Conservation (phyloP, 2,329 filamentous ascomycete species). For the Fusarium palustre region DNA sequence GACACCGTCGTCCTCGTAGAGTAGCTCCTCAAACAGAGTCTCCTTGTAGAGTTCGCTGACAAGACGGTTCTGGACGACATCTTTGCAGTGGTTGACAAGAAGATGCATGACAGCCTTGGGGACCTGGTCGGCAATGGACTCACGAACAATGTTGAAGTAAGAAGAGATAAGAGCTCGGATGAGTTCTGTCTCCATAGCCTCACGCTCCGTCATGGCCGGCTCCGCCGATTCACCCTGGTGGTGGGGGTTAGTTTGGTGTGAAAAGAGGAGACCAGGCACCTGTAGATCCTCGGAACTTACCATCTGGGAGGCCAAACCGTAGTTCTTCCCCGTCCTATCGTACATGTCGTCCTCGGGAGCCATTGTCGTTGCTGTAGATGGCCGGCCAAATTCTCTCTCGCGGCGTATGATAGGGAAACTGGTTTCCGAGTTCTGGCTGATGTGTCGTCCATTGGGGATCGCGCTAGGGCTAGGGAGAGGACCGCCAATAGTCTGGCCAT, state of each 20-base stretch:
- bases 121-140: constrained; percentile 98
- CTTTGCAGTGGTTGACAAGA: constrained; percentile 97
- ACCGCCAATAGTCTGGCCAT: constrained; percentile 66
- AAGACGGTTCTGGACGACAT: constrained; percentile 95
- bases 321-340: constrained; percentile 56
- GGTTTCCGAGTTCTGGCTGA: constrained; percentile 82
- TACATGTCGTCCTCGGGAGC: constrained; percentile 56
- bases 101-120: constrained; percentile 99
- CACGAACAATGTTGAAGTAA: constrained; percentile 99
- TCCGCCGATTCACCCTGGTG: constrained; percentile 72
- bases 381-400: constrained; percentile 68
- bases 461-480: constrained; percentile 52
- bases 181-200: constrained; percentile 96
- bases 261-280: constrained; percentile 19
- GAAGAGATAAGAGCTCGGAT: constrained; percentile 96
- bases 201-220: constrained; percentile 91
- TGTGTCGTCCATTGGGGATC: constrained; percentile 66
- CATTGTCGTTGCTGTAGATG: constrained; percentile 54
- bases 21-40: constrained; percentile 85
- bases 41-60: constrained; percentile 97
- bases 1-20: constrained; percentile 97
- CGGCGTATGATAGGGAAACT: constrained; percentile 86
- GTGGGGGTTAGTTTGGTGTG: constrained; percentile 41
- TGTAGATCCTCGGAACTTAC: constrained; percentile 60
- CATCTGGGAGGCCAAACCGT: constrained; percentile 64